Evolutionary conservation across 805 yeast genomes (phyloP).

Genomic region (Starmerella riodocensis): DNA sequence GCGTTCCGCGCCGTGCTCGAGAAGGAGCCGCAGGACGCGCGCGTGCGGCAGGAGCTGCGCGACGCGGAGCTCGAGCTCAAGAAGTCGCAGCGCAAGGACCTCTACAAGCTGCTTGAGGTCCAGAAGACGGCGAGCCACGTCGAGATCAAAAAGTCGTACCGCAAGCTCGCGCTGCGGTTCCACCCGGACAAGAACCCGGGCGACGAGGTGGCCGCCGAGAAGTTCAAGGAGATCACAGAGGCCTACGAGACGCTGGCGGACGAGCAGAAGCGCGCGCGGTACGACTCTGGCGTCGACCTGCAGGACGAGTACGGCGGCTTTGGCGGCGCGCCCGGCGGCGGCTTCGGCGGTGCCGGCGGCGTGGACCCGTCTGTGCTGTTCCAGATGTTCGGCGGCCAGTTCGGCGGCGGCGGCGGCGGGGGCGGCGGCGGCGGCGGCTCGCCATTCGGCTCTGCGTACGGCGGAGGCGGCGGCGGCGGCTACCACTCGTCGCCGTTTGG

Average conservation of each 20-base stretch:
- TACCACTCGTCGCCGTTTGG: not conserved
- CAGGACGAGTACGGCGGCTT: constrained; percentile 25
- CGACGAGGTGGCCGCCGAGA: constrained; percentile 73
- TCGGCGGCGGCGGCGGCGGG: constrained; percentile 16
- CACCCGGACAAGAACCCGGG: constrained; percentile 74
- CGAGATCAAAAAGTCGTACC: constrained; percentile 62
- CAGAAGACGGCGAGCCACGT: constrained; percentile 35
- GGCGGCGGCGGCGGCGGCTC: constrained; percentile 17
- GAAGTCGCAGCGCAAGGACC: constrained; percentile 34
- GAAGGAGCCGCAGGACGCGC: constrained; percentile 26
- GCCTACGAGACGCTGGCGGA: constrained; percentile 81
- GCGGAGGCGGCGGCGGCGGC: constrained; percentile 4
- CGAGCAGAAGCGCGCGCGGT: constrained; percentile 72
- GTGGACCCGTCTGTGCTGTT: constrained; percentile 28
- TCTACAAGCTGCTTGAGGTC: constrained; percentile 52
- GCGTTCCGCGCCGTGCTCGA: constrained; percentile 30
- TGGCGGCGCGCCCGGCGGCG: constrained; percentile 65
- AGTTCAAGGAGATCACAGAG: constrained; percentile 77
- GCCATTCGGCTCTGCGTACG: constrained; percentile 11
- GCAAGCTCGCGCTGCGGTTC: constrained; percentile 54
- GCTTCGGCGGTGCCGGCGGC: constrained; percentile 34
- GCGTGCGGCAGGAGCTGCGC: constrained; percentile 28
- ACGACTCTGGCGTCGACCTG: constrained; percentile 78
- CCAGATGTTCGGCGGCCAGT: constrained; percentile 31
- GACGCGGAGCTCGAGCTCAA: constrained; percentile 33